These are phyloP conservation scores for Beauveria medogensis DNA, from an alignment of 2,329 filamentous ascomycete species.

Conservation along the genomic window DNA sequence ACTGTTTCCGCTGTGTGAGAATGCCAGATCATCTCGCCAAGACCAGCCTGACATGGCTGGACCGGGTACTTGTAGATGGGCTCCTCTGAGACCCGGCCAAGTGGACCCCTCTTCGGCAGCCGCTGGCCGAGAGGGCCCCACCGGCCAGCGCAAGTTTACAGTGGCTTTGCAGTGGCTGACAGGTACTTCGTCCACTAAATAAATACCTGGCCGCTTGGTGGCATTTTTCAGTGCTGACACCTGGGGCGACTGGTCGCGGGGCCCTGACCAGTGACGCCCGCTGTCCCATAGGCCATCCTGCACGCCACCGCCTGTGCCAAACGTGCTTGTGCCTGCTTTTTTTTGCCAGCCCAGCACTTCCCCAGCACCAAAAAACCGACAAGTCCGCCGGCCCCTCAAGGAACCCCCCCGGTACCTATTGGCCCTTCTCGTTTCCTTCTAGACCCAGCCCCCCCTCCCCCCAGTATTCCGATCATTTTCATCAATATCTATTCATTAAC, in stretches of 20 bases:
- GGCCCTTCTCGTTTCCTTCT: background rate
- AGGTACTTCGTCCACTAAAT: background rate
- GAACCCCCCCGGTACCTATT: background rate
- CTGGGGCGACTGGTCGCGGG: no score
- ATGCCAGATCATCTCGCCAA: background rate
- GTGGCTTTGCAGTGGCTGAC: background rate
- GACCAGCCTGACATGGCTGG: background rate
- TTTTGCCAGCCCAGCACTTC: background rate
- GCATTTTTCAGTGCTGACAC: background rate
- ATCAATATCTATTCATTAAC: background rate
- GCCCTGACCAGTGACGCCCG: background rate
- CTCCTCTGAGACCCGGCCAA: background rate
- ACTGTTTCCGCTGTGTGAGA: background rate
- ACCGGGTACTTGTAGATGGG: background rate
- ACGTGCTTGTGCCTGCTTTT: background rate
- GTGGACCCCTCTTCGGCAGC: slow-evolving; percentile 2
- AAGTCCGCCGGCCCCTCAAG: background rate
- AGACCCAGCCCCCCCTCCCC: slow-evolving; percentile 1
- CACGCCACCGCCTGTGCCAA: background rate
- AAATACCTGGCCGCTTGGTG: background rate
- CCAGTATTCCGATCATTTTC: background rate
- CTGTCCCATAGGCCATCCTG: background rate
- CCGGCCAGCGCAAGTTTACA: background rate
- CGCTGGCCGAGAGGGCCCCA: slow-evolving; percentile 2
- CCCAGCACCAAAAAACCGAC: background rate